Percentiles rank a stretch among this genome's conserved stretches.
Evolutionary conservation across 2,329 filamentous ascomycete genomes (phyloP).

Genomic region (Chalaropsis thielavioides): DNA sequence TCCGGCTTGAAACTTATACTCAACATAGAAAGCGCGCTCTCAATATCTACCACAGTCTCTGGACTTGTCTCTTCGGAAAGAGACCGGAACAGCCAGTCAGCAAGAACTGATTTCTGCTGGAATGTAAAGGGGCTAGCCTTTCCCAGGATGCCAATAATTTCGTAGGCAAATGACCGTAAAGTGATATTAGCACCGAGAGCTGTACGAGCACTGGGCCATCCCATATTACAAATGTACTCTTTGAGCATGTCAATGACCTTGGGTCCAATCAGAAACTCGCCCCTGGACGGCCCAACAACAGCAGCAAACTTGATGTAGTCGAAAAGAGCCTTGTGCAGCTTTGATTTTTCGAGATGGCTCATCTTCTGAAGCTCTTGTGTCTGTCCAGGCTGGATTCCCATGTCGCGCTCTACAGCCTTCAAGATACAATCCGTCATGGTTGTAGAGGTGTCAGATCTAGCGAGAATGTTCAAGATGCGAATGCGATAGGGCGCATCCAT

Average conservation of each 20-base stretch:
- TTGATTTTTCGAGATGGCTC: slow-evolving; percentile 57
- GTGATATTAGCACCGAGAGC: slow-evolving; percentile 45
- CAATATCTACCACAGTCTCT: slow-evolving; percentile 71
- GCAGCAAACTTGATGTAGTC: slow-evolving; percentile 79
- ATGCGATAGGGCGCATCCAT: slow-evolving; percentile 59
- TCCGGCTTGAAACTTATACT: slow-evolving; percentile 31
- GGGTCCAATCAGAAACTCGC: slow-evolving; percentile 51
- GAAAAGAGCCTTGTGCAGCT: slow-evolving; percentile 70
- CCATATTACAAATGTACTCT: slow-evolving; percentile 62
- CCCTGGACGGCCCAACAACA: slow-evolving; percentile 46
- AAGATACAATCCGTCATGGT: slow-evolving; percentile 54
- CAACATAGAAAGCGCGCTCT: slow-evolving; percentile 72
- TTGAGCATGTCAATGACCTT: slow-evolving; percentile 54
- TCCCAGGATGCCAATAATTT: slow-evolving; percentile 73
- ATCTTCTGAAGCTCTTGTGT: slow-evolving; percentile 21
- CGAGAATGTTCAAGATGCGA: slow-evolving; percentile 59
- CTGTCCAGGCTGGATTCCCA: background rate
- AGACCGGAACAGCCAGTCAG: slow-evolving; percentile 68
- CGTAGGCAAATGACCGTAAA: slow-evolving; percentile 70
- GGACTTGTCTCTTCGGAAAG: slow-evolving; percentile 64
- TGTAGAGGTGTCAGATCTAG: slow-evolving; percentile 62
- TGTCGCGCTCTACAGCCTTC: slow-evolving; percentile 42
- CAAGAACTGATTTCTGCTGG: slow-evolving; percentile 39
- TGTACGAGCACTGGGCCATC: slow-evolving; percentile 60
- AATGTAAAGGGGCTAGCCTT: slow-evolving; percentile 46